Base-by-base conservation (phyloP, 176 grass and related monocot species). In the Dendrocalamus sinicus region DNA sequence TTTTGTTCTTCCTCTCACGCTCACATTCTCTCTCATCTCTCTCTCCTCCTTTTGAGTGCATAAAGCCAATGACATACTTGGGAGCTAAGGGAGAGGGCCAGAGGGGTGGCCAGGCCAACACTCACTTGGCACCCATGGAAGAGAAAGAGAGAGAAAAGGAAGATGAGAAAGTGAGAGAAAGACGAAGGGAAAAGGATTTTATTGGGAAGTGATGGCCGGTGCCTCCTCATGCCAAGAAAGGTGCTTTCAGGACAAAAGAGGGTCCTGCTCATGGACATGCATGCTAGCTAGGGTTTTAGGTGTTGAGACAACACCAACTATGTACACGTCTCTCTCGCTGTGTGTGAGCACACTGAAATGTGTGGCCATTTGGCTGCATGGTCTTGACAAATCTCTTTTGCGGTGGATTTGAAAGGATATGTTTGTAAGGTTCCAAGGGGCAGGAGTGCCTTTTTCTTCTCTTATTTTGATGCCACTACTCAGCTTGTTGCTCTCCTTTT, bases 171-270 rank as follows among this genome's bases (percentile, higher is more conserved):
- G 57, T 23, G 57, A 59, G 57, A 30, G 15, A 39, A 17, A 73
- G 40, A 32, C 20, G 26, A 40, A 19, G 44, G 19, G 13, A 55
- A 75, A 59, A 55, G 79, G 84, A 19, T 83, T 90, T 90, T 86
- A 90, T 90, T 83, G 73, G 79, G 53, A 90, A 83, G 89, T 90
- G 89, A 90, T 90, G 89, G 89, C 86, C 79, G 89, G 89, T 90
- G 79, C 84, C 78, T 83, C 89, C 79, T 90, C 89, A 87, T 86
- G 84, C 89, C 73, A 90, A 86, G 73, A 90, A 90, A 90, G 89
- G 73, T 83, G 84, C 70, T 90, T 90, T 86, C 41, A 22, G 88
- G 52, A 52, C 74, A 84, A 78, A 83, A 83, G 81, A 72, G 66
- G 79, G 84, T 63, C 89, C 80, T 43, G 46, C 65, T 70, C 78